Conservation (phyloP, 495 filamentous ascomycete genomes). For the Penicillium parvum region DNA sequence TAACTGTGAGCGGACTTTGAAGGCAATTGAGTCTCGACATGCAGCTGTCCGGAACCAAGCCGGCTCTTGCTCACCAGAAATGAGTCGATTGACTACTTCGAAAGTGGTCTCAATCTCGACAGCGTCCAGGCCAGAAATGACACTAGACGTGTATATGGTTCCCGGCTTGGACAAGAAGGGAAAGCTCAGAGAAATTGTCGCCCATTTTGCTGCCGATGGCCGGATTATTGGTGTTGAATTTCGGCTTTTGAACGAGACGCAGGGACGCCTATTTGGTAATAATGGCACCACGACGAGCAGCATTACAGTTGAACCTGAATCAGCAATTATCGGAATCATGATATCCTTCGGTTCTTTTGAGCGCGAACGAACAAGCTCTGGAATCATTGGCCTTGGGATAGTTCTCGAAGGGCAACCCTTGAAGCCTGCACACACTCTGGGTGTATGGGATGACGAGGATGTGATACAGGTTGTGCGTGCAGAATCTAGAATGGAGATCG, state of each 20-base stretch:
- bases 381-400: not conserved
- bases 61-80: not conserved
- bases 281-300: not conserved
- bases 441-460: not conserved
- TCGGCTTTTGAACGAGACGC: not conserved
- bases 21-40: not conserved
- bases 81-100: not conserved
- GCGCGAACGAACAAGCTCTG: not conserved
- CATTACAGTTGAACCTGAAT: not conserved
- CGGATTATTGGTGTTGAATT: slow-evolving; percentile 1
- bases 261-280: not conserved
- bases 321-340: not conserved
- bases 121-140: no score
- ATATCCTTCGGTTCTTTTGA: not conserved
- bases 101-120: not conserved
- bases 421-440: not conserved
- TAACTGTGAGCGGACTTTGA: not conserved
- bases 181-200: not conserved
- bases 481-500: not conserved
- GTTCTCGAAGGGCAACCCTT: not conserved
- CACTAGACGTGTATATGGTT: not conserved
- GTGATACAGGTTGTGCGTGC: not conserved
- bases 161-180: not conserved
- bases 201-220: not conserved
- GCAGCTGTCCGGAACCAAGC: not conserved